Base-by-base conservation (phyloP, 441 rosid genomes). In the Macaranga tanarius region DNA sequence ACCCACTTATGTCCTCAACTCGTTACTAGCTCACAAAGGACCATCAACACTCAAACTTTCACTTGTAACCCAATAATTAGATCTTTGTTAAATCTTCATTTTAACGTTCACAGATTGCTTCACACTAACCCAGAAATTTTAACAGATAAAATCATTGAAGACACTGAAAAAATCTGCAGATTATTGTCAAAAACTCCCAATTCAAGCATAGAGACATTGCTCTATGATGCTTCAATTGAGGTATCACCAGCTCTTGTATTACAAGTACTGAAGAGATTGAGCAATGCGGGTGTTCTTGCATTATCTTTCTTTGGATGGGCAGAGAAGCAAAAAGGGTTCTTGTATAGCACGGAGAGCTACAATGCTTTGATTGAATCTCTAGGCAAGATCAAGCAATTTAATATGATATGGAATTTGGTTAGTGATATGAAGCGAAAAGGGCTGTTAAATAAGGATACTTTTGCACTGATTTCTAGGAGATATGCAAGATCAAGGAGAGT, bases 321-420 rank as follows among this genome's bases (percentile, higher is more conserved):
- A 62, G 96, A 91, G 86, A 89, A 80, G 78, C 91, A 83, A 75
- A 74, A 80, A 51, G 88, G 88, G 69, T 93, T 86, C 69, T 63
- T 83, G 69, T 73, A 91, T 47, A 73, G 69, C 13, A 74, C 92
- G 4, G 81, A 87, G n/a, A 90, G 85, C 82, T 93, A 91, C 84
- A 88, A 91, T 42, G 86, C 82, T 1, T 62, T 91, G 80, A 89
- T 93, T 70, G 97, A 89, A 45, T 85, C 97, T 40, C 81, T 91
- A 38, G 96, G 95, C 9, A 93, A 91, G 84, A 88, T 91, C 71
- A 93, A 87, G 77, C 97, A 93, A 73, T 90, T 93, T 78, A 89
- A 82, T 51, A 38, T 86, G 59, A 75, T 84, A 7, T 91, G 93
- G 97, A 75, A 69, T 52, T 64, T 91, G 17, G 93, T 91, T 44